phyloP scores from a whole-genome alignment of 352 stramenopile species.

The Globisporangium ultimum region DNA sequence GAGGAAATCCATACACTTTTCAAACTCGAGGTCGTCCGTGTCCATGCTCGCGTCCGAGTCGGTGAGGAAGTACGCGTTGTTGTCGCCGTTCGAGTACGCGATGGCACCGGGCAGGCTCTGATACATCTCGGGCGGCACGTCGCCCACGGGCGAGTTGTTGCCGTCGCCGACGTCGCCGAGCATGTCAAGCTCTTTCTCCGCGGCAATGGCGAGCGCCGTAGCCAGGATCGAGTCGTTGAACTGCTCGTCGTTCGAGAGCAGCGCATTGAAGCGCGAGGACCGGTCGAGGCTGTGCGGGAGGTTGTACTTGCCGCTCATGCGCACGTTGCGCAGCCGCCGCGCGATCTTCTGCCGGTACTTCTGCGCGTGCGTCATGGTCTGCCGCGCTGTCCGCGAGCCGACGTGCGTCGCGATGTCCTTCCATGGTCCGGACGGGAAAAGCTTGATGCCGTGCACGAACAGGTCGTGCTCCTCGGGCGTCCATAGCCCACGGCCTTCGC shows the following conservation, averaged over 20 bases:
- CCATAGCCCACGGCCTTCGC: conserved; percentile 66
- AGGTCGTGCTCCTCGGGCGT: conserved; percentile 68
- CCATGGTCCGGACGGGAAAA: conserved; percentile 73
- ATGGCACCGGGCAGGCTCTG: conserved; percentile 45
- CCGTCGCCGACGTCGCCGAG: conserved; percentile 34
- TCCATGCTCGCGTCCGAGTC: conserved; percentile 37
- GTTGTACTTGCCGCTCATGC: conserved; percentile 62
- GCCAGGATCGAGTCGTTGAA: conserved; percentile 80
- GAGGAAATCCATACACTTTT: conserved; percentile 80
- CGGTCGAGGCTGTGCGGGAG: conserved; percentile 66
- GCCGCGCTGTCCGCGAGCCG: conserved; percentile 60
- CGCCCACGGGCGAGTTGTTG: conserved; percentile 29
- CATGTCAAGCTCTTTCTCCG: conserved; percentile 68
- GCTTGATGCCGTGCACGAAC: conserved; percentile 74
- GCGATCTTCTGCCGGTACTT: conserved; percentile 86
- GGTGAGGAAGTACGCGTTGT: conserved; percentile 38
- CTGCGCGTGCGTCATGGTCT: conserved; percentile 82
- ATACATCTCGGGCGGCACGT: conserved; percentile 34
- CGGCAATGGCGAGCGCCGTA: conserved; percentile 68
- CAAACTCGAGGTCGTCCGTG: conserved; percentile 64
- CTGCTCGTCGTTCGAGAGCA: conserved; percentile 71
- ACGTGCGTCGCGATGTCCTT: conserved; percentile 78
- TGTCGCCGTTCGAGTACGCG: conserved; percentile 43
- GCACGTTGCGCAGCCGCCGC: conserved; percentile 62
- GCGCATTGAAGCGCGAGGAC: conserved; percentile 66